Evolutionary conservation across 441 rosid genomes (phyloP), one percentile per base, ranked within the genome.

Genomic region (Arabidopsis lyrata): DNA sequence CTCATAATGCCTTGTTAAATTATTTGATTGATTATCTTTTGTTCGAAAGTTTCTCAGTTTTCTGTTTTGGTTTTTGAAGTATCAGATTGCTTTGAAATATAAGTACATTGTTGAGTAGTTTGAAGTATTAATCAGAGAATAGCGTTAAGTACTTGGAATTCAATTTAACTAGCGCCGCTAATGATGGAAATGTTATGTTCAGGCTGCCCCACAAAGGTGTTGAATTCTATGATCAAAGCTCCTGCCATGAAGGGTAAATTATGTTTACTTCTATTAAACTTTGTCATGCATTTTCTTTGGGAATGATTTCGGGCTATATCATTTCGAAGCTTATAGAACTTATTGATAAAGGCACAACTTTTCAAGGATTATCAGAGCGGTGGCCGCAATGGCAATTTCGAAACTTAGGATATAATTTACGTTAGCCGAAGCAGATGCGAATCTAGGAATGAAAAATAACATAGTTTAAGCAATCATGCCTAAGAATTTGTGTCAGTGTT

Each of bases 181-280:
- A 74, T 44, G 9, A 47, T 39, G 45, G 47, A 62, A 45, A 16
- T 45, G 52, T 72, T 29, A 31, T 47, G 42, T 11, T 55, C 88
- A 94, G 97, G 97, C 88, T 61, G 87, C 90, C 50, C 83, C n/a
- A 29, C 27, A 86, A 92, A 90, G 80, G 92, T 83, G 62, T 87
- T 94, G 10, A 90, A 82, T 69, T 77, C 97, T n/a, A 89, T 92
- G 50, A 88, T 94, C 63, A 92, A 90, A 73, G 94, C 92, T 61
- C 89, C 94, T 55, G 86, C 90, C 42, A 87, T 87, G 90, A 95
- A 89, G 81, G 92, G 97, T 92, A 79, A 50, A 2, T 9, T 64
- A 34, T 4, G 53, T 27, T 22, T 48, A 6, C 58, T 45, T 69
- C 14, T 69, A 6, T 2, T 13, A 16, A 2, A 2, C 3, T n/a